phyloP scores from a whole-genome alignment of 1,284 basidiomycete genomes.

The Malassezia slooffiae region DNA sequence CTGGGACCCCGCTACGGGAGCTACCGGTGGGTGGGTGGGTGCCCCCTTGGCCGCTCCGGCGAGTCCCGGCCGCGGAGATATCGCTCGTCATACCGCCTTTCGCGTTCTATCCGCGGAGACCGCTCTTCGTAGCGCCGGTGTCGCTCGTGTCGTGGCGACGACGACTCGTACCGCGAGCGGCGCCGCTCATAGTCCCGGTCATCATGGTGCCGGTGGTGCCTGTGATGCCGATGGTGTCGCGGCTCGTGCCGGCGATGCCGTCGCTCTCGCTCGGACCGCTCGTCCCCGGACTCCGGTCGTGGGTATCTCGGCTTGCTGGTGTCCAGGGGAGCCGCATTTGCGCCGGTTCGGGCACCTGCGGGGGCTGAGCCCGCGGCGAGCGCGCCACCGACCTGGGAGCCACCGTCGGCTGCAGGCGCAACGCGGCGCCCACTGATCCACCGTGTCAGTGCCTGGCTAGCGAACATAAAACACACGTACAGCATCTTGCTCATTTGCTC shows the following conservation, averaged over 20 bases:
- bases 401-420: too few species aligned
- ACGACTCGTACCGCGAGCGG: not conserved
- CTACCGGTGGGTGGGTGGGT: too few species aligned
- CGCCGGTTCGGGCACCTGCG: conserved; percentile 5
- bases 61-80: too few species aligned
- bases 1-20: too few species aligned
- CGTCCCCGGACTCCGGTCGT: not conserved
- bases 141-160: not conserved
- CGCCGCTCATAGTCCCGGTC: not conserved
- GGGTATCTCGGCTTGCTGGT: conserved; percentile 8
- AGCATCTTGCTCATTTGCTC: conserved; percentile 32
- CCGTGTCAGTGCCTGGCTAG: too few species aligned
- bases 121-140: too few species aligned
- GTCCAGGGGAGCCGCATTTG: conserved; percentile 14
- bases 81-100: too few species aligned
- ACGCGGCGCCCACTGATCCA: too few species aligned
- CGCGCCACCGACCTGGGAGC: not conserved
- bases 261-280: not conserved
- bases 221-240: not conserved
- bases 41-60: too few species aligned
- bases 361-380: not conserved
- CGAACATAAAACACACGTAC: conserved; percentile 8
- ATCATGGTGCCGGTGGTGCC: not conserved
- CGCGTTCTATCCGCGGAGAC: too few species aligned
- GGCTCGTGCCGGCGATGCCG: not conserved